A percentile compares a stretch with the other conserved stretches of the same genome.
Evolutionary conservation across 1,139 yeast species (phyloP).

Genomic region (Hemisphaericaspora subhashii): DNA sequence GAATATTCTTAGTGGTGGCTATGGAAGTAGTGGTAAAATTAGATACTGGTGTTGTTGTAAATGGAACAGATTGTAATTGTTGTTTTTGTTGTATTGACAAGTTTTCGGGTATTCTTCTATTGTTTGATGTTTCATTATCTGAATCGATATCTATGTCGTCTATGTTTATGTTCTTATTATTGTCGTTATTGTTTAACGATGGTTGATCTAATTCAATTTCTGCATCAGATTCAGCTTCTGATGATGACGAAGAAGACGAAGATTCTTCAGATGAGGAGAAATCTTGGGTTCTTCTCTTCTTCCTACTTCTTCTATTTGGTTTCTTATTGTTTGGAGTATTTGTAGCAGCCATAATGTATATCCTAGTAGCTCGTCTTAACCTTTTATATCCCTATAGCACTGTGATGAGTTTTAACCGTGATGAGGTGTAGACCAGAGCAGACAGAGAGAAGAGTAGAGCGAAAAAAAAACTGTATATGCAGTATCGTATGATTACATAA

Average conservation of each 20-base stretch:
- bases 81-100: slow-evolving; percentile 24
- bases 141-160: slow-evolving; percentile 38
- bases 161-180: slow-evolving; percentile 26
- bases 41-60: slow-evolving; percentile 26
- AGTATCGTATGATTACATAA: neutral
- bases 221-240: slow-evolving; percentile 12
- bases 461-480: neutral
- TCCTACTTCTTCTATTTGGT: slow-evolving; percentile 48
- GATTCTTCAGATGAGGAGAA: slow-evolving; percentile 49
- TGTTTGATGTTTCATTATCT: slow-evolving; percentile 31
- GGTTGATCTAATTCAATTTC: slow-evolving; percentile 2
- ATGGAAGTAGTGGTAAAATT: slow-evolving; percentile 18
- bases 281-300: slow-evolving; percentile 80
- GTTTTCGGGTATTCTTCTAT: slow-evolving; percentile 16
- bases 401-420: too few relatives aligned
- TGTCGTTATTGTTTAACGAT: slow-evolving; percentile 13
- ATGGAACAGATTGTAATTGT: slow-evolving; percentile 25
- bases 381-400: too few relatives aligned
- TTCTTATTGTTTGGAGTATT: slow-evolving; percentile 9
- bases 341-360: slow-evolving; percentile 2
- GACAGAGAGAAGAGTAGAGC: neutral
- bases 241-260: slow-evolving; percentile 35
- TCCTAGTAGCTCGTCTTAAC: neutral
- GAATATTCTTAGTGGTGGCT: slow-evolving; percentile 15
- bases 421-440: too few relatives aligned